Percentiles rank a stretch among this genome's conserved stretches.
Conservation (phyloP, 768 basidiomycete genomes). For the Lactarius quietus region DNA sequence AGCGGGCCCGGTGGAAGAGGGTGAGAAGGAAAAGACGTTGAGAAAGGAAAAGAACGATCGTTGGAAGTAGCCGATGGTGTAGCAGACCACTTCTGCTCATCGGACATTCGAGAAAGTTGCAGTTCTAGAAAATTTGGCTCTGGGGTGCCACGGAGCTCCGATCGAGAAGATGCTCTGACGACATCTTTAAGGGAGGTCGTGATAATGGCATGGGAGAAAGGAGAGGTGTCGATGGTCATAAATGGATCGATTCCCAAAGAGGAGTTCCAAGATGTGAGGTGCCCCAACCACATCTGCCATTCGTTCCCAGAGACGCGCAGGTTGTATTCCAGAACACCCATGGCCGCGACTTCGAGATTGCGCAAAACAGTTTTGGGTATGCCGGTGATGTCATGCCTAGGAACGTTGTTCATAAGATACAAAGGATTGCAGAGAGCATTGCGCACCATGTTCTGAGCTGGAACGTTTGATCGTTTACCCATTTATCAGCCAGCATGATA, state of each 20-base stretch:
- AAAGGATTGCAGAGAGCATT: background rate
- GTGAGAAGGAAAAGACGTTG: constrained; percentile 6
- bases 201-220: constrained; percentile 20
- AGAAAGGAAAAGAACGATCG: background rate
- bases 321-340: constrained; percentile 24
- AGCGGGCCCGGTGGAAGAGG: constrained; percentile 2
- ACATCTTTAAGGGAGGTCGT: constrained; percentile 21
- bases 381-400: constrained; percentile 23
- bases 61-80: constrained; percentile 3
- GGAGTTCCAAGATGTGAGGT: constrained; percentile 24
- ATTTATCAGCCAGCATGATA: constrained; percentile 37
- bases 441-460: constrained; percentile 34
- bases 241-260: constrained; percentile 19
- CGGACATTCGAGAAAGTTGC: constrained; percentile 15
- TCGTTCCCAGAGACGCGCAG: constrained; percentile 22
- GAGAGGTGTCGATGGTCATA: constrained; percentile 11
- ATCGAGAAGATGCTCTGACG: constrained; percentile 14
- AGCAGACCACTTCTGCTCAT: background rate
- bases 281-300: constrained; percentile 25
- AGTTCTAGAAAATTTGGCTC: constrained; percentile 19
- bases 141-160: constrained; percentile 16
- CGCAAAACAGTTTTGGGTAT: constrained; percentile 19
- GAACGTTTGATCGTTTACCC: constrained; percentile 34
- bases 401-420: background rate
- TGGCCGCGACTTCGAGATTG: constrained; percentile 22